A percentile compares a stretch with the other conserved stretches of the same genome.
phyloP scores from a whole-genome alignment of 768 basidiomycete genomes.

The Amanita rimosa region DNA sequence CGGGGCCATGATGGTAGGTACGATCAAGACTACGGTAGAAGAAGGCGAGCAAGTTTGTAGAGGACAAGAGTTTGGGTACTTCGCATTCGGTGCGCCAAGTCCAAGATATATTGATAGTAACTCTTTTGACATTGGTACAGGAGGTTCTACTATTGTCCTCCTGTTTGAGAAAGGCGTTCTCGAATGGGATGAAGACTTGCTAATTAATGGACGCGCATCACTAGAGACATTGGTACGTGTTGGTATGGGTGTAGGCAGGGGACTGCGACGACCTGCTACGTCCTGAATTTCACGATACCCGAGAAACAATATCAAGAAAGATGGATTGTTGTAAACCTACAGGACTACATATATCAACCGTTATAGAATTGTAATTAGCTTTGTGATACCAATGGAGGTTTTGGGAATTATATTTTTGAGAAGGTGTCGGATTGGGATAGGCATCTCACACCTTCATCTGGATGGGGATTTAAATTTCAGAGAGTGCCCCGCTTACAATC shows the following conservation, averaged over 20 bases:
- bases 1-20: slow-evolving; percentile 94
- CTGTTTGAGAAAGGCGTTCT: slow-evolving; percentile 80
- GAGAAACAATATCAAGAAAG: neutral
- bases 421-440: no score
- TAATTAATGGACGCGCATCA: slow-evolving; percentile 76
- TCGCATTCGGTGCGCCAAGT: slow-evolving; percentile 71
- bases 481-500: no score
- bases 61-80: slow-evolving; percentile 89
- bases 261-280: neutral
- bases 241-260: slow-evolving; percentile 70
- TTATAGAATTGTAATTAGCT: no score
- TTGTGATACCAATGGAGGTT: no score
- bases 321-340: no score
- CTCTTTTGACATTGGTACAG: slow-evolving; percentile 21
- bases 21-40: slow-evolving; percentile 76
- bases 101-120: neutral
- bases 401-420: no score
- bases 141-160: slow-evolving; percentile 87
- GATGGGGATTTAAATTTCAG: no score
- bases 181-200: slow-evolving; percentile 86
- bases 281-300: neutral
- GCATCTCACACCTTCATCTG: no score
- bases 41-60: slow-evolving; percentile 74
- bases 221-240: slow-evolving; percentile 85
- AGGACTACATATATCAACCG: no score